These are phyloP conservation scores for Thuja plicata DNA, from an alignment of 83 land plant genomes.

Conservation along the genomic window DNA sequence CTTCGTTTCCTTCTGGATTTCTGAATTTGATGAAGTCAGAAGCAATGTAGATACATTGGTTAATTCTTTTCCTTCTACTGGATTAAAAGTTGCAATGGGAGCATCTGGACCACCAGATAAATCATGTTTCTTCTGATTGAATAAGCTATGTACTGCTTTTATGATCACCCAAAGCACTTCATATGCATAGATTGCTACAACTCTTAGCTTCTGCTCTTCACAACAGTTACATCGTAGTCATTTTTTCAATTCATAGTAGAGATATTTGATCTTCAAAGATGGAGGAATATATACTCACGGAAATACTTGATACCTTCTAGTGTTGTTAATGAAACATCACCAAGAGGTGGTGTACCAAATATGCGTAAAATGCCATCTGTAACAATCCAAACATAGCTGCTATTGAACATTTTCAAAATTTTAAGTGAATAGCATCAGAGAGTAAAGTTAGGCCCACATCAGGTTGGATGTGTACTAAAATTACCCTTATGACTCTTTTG, in stretches of 20 bases:
- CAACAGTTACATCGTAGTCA: neutral
- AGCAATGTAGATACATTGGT: constrained; percentile 53
- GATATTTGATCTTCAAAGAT: neutral
- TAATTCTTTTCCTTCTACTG: constrained; percentile 47
- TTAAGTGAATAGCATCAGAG: constrained; percentile 51
- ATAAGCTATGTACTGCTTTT: constrained; percentile 55
- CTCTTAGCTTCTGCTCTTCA: constrained; percentile 19
- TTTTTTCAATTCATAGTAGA: neutral
- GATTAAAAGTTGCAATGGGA: constrained; percentile 48
- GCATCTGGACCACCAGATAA: constrained; percentile 52
- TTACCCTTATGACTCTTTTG: constrained; percentile 23
- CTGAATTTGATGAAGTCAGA: constrained; percentile 32
- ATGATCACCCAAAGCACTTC: constrained; percentile 86
- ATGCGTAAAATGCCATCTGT: constrained; percentile 29
- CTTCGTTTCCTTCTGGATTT: no score
- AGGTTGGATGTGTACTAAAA: constrained; percentile 51
- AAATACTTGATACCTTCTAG: neutral
- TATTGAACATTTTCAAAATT: constrained; percentile 55
- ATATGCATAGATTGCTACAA: constrained; percentile 80
- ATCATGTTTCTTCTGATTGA: constrained; percentile 44
- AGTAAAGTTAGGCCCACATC: constrained; percentile 37
- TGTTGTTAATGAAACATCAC: neutral
- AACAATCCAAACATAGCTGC: constrained; percentile 81
- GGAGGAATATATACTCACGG: neutral
- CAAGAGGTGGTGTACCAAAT: constrained; percentile 15